Evolutionary conservation across 192 early-diverging fungal species (phyloP), one percentile per base, ranked within the genome.

Genomic region (Geosiphon pyriformis): DNA sequence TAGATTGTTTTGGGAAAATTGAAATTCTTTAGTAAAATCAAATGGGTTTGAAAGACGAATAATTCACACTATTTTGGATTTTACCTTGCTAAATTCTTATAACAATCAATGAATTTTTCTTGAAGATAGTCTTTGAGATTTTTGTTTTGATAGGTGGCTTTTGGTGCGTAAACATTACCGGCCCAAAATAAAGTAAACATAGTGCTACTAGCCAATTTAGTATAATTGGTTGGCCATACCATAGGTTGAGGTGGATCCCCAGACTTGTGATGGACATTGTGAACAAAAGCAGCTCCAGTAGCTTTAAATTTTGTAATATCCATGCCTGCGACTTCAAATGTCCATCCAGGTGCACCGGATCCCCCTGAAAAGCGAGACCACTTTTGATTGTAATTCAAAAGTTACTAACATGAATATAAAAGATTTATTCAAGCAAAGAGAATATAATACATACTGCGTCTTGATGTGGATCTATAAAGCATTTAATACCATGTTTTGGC

Each of bases 201-300:
- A 3, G 91, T 92, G 23, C 86, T 81, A 20, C 82, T 82, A 4
- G 90, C 92, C 17, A 92, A 78, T 67, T 94, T 94, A 7, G 85
- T 86, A 66, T 94, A 92, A 74, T 94, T 94, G 52, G 92, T 93
- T 0, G 92, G 90, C 91, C 92, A 94, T 7, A 87, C 80, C 81
- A 84, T 83, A 26, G 81, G 79, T 27, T 76, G 65, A 37, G 68
- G 72, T 35, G 20, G 29, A 37, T 50, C 75, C 67, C 74, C 72
- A 17, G 73, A 70, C n/a, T 66, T 55, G 30, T 73, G 72, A 58
- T 85, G 77, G 2, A 80, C 80, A 46, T 89, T 87, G 65, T 94
- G 90, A 15, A 92, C 83, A 73, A 89, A 87, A 7, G 90, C 91
- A 8, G 91, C 90, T 6, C 88, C 90, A 27, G 87, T 86, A 1